A percentile compares a stretch with the other conserved stretches of the same genome.
These are phyloP conservation scores for Heimioporus sp. DNA, from an alignment of 768 basidiomycete species.

Conservation along the genomic window DNA sequence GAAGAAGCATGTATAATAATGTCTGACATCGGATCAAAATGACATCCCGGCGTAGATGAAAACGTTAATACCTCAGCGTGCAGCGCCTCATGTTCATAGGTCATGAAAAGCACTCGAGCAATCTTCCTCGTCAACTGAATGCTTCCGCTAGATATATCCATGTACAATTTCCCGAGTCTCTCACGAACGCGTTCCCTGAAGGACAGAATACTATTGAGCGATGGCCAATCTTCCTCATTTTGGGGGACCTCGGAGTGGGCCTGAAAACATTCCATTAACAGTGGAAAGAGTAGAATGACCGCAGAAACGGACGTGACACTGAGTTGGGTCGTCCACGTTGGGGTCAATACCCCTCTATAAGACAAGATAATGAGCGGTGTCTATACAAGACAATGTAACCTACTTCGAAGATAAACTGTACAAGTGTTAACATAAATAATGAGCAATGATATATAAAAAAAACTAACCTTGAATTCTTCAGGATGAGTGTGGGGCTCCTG, in stretches of 20 bases:
- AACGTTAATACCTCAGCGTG: slow-evolving; percentile 64
- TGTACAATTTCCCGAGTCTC: slow-evolving; percentile 72
- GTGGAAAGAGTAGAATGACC: not conserved
- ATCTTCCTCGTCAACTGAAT: slow-evolving; percentile 57
- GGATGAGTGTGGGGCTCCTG: slow-evolving; percentile 83
- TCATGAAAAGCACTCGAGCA: slow-evolving; percentile 86
- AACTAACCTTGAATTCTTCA: slow-evolving; percentile 65
- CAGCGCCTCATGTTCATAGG: slow-evolving; percentile 85
- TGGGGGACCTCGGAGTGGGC: slow-evolving; percentile 87
- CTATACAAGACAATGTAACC: slow-evolving; percentile 3
- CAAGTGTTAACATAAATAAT: slow-evolving; percentile 3
- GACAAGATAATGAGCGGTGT: slow-evolving; percentile 4
- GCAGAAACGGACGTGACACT: slow-evolving; percentile 67
- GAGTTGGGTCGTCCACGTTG: slow-evolving; percentile 83
- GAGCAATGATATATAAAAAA: slow-evolving; percentile 1
- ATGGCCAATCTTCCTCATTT: slow-evolving; percentile 84
- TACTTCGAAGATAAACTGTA: slow-evolving; percentile 75
- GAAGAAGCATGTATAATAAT: slow-evolving; percentile 91
- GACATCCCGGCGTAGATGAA: not conserved
- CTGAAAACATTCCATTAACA: slow-evolving; percentile 37
- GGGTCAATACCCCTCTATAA: slow-evolving; percentile 92
- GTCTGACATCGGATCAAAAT: slow-evolving; percentile 45
- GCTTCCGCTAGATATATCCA: slow-evolving; percentile 56
- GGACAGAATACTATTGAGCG: slow-evolving; percentile 59
- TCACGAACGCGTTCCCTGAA: slow-evolving; percentile 78